Percentiles rank a stretch among this genome's conserved stretches.
phyloP scores from a whole-genome alignment of 306 rosid species.

The Sicyos edulis region DNA sequence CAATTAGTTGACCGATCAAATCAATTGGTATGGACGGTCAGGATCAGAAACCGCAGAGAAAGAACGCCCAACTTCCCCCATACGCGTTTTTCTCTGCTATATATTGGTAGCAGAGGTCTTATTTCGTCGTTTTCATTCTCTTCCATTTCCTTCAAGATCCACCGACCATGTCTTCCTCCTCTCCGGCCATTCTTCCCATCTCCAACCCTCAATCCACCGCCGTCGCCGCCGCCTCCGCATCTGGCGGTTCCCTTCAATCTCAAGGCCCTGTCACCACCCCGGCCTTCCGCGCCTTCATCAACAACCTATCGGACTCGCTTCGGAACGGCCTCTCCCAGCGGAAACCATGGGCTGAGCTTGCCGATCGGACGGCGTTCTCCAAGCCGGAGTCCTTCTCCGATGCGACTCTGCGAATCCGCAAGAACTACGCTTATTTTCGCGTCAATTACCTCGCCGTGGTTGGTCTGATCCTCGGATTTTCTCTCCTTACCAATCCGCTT shows the following conservation, averaged over 20 bases:
- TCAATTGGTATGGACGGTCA: background rate
- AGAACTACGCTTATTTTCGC: slow-evolving; percentile 79
- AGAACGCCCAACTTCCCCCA: background rate
- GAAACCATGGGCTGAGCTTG: slow-evolving; percentile 79
- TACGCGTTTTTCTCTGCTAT: slow-evolving; percentile 17
- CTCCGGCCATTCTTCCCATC: slow-evolving; percentile 61
- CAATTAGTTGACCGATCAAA: slow-evolving; percentile 6
- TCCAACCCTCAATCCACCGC: slow-evolving; percentile 28
- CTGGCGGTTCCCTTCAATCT: slow-evolving; percentile 25
- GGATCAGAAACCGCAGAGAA: background rate
- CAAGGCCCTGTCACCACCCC: slow-evolving; percentile 49
- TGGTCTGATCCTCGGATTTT: slow-evolving; percentile 48
- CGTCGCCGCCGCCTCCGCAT: background rate
- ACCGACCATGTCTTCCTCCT: slow-evolving; percentile 44
- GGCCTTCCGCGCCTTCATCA: slow-evolving; percentile 55
- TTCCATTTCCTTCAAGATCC: slow-evolving; percentile 5
- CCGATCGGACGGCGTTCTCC: slow-evolving; percentile 62
- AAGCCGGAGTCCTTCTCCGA: slow-evolving; percentile 75
- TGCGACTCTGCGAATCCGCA: slow-evolving; percentile 75
- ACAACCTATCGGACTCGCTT: slow-evolving; percentile 44
- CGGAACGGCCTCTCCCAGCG: slow-evolving; percentile 72
- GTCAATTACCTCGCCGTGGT: slow-evolving; percentile 62
- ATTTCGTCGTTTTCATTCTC: slow-evolving; percentile 10
- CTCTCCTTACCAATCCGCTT: slow-evolving; percentile 73
- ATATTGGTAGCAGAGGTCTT: background rate